phyloP scores from a whole-genome alignment of 352 stramenopile species.

The Phytophthora kernoviae region DNA sequence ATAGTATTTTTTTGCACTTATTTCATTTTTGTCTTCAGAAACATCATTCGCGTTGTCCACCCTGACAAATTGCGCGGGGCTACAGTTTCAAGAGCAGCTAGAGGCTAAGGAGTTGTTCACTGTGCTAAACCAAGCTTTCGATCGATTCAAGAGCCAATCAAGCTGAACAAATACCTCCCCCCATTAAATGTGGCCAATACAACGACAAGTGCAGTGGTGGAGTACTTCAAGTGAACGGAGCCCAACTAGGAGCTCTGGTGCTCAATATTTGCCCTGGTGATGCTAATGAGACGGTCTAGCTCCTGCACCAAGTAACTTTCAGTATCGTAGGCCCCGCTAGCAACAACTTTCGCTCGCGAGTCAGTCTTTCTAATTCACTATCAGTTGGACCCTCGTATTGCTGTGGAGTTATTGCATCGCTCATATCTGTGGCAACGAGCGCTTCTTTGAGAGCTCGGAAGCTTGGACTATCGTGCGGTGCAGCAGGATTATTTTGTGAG shows the following conservation, averaged over 20 bases:
- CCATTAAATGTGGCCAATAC: conserved; percentile 11
- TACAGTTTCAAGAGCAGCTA: conserved; percentile 76
- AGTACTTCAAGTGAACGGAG: background rate
- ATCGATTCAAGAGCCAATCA: conserved; percentile 77
- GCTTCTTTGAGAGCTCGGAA: background rate
- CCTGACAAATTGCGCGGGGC: conserved; percentile 85
- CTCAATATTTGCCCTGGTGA: conserved; percentile 29
- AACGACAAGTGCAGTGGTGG: background rate
- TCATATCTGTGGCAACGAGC: background rate
- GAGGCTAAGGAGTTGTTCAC: conserved; percentile 89
- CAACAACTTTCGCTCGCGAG: conserved; percentile 60
- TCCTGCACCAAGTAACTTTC: conserved; percentile 72
- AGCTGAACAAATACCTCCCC: conserved; percentile 6
- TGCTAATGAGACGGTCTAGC: conserved; percentile 61
- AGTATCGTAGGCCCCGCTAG: conserved; percentile 71
- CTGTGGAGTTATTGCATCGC: background rate
- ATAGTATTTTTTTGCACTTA: too few species aligned
- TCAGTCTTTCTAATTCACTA: conserved; percentile 51
- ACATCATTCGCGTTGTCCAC: conserved; percentile 88
- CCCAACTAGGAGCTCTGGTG: conserved; percentile 13
- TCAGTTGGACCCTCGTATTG: conserved; percentile 2
- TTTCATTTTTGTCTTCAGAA: conserved; percentile 44
- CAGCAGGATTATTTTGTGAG: background rate
- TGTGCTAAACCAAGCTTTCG: conserved; percentile 88
- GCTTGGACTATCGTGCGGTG: background rate